Evolutionary conservation across 2,329 filamentous ascomycete species (phyloP).

Genomic region (Neonectria neomacrospora): DNA sequence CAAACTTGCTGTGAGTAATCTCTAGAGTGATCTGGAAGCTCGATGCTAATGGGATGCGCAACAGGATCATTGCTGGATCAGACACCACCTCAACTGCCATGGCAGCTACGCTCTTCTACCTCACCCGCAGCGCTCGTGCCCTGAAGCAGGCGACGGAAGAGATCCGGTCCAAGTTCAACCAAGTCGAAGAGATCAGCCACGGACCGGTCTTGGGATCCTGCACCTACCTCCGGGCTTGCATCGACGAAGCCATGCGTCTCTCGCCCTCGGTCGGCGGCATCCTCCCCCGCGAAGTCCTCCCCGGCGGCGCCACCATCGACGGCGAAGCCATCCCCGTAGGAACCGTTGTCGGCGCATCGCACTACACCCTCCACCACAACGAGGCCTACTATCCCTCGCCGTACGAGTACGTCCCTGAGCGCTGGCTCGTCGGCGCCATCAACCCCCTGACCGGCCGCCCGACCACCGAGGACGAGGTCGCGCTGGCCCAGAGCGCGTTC

Average conservation of each 20-base stretch:
- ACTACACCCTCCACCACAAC: constrained; percentile 77
- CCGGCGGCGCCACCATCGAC: constrained; percentile 65
- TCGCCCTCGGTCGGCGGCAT: constrained; percentile 70
- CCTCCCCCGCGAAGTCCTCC: constrained; percentile 67
- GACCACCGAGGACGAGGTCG: constrained; percentile 62
- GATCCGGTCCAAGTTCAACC: constrained; percentile 61
- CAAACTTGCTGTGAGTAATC: constrained; percentile 68
- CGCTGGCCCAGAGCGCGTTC: constrained; percentile 73
- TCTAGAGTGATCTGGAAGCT: background rate
- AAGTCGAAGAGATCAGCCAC: constrained; percentile 66
- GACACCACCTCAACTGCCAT: constrained; percentile 78
- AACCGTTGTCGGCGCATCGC: constrained; percentile 71
- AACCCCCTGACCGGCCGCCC: constrained; percentile 50
- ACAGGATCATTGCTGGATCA: constrained; percentile 75
- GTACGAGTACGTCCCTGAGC: constrained; percentile 70
- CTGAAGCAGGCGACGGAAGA: constrained; percentile 62
- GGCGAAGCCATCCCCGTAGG: constrained; percentile 66
- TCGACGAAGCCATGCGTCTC: constrained; percentile 73
- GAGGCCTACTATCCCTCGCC: constrained; percentile 69
- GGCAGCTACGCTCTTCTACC: constrained; percentile 72
- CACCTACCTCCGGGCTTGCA: constrained; percentile 70
- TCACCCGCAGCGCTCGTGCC: constrained; percentile 62
- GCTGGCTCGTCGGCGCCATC: constrained; percentile 67
- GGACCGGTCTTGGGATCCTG: constrained; percentile 62
- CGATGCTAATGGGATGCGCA: constrained; percentile 17